phyloP scores from a whole-genome alignment of 768 basidiomycete species.

The Cubamyces lactineus region DNA sequence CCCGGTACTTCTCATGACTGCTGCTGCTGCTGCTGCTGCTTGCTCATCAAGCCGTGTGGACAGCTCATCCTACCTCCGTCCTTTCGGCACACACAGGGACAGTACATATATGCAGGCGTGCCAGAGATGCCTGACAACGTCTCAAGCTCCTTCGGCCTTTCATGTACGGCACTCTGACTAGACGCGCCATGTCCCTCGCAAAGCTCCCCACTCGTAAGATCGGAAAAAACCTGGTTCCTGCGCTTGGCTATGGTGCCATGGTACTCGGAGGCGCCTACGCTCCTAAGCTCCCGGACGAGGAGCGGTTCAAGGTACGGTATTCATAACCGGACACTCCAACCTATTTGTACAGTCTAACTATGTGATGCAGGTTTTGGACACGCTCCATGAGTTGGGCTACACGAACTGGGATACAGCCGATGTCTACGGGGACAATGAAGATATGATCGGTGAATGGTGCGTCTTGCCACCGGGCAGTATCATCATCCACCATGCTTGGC shows the following conservation, averaged over 20 bases:
- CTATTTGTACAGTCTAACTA: constrained; percentile 13
- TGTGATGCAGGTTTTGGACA: constrained; percentile 44
- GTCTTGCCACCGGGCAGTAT: background rate
- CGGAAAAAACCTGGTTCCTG: constrained; percentile 47
- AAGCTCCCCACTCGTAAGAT: constrained; percentile 47
- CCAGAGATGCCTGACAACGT: no score
- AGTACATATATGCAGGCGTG: no score
- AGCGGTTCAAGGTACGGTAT: constrained; percentile 53
- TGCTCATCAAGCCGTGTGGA: no score
- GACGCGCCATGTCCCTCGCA: constrained; percentile 14
- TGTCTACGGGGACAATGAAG: constrained; percentile 46
- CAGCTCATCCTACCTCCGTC: no score
- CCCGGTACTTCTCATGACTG: no score
- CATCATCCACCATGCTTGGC: no score
- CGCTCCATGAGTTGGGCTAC: constrained; percentile 43
- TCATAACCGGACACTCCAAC: no score
- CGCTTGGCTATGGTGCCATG: constrained; percentile 66
- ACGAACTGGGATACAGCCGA: constrained; percentile 54
- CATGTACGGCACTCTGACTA: background rate
- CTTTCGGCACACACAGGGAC: no score
- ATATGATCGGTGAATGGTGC: constrained; percentile 48
- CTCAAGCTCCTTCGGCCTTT: no score
- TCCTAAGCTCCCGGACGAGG: constrained; percentile 50
- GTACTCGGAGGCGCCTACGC: constrained; percentile 56
- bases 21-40: no score